Percentiles rank a stretch among this genome's conserved stretches.
phyloP scores from a whole-genome alignment of 768 basidiomycete genomes.

The Lentinula sp. region DNA sequence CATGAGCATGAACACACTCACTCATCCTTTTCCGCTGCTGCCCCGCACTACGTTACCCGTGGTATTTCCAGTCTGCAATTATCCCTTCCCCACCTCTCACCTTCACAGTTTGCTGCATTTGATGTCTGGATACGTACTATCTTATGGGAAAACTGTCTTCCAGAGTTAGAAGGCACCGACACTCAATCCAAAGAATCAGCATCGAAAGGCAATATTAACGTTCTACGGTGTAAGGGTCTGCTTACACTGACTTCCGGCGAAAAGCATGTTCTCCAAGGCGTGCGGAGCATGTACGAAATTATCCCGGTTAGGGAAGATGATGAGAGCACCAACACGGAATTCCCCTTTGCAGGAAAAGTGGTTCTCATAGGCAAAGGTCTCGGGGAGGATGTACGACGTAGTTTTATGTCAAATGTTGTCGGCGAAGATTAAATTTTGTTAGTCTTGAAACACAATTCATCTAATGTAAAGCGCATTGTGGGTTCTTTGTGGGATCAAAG shows the following conservation, averaged over 20 bases:
- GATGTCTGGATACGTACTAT: conserved; percentile 79
- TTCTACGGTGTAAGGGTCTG: conserved; percentile 88
- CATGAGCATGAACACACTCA: conserved; percentile 26
- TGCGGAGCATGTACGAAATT: conserved; percentile 86
- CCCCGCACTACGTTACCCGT: conserved; percentile 61
- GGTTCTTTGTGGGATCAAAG: too few species aligned
- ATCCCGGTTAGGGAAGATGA: conserved; percentile 33
- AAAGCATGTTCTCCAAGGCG: conserved; percentile 82
- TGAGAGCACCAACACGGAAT: conserved; percentile 26
- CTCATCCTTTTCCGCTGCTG: conserved; percentile 11
- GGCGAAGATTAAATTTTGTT: neutral
- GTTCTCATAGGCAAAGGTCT: conserved; percentile 86
- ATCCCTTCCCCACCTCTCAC: conserved; percentile 52
- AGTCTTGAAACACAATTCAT: neutral
- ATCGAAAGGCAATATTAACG: conserved; percentile 31
- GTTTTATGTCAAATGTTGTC: conserved; percentile 16
- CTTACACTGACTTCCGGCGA: conserved; percentile 50
- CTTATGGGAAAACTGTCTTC: conserved; percentile 73
- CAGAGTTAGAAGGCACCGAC: conserved; percentile 15
- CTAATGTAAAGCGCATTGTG: too few species aligned
- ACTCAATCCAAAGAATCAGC: neutral
- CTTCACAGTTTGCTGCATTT: conserved; percentile 41
- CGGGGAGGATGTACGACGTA: conserved; percentile 45
- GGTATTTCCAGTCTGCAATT: conserved; percentile 84
- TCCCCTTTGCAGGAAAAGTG: conserved; percentile 68